These are phyloP conservation scores for Hydrangea macrophylla DNA, from an alignment of 148 eudicot genomes.

Conservation along the genomic window DNA sequence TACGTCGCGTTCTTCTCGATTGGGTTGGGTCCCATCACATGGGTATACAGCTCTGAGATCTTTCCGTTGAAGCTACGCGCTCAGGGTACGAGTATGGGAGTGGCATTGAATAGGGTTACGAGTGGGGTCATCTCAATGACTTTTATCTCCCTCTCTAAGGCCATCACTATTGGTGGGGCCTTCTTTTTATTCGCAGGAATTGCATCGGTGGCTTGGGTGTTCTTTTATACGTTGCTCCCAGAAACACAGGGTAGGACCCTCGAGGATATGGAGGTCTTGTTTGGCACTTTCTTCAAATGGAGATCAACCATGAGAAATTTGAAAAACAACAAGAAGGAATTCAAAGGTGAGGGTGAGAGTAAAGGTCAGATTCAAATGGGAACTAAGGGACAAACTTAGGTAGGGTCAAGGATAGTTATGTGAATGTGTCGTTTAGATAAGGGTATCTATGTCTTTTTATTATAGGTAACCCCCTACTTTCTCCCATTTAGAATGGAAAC, in stretches of 20 bases:
- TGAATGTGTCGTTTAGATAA: not conserved
- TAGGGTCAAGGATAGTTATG: not conserved
- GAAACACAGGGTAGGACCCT: conserved; percentile 59
- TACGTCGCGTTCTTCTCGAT: conserved; percentile 42
- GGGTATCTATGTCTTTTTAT: not conserved
- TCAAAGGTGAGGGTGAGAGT: not conserved
- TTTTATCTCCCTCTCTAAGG: conserved; percentile 43
- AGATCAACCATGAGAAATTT: conserved; percentile 13
- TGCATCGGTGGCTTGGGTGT: conserved; percentile 37
- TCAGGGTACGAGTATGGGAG: conserved; percentile 51
- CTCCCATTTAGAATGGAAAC: not conserved
- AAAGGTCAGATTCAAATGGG: conserved; percentile 18
- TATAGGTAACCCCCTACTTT: not conserved
- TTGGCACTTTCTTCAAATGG: conserved; percentile 46
- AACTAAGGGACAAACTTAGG: not conserved
- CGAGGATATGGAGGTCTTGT: conserved; percentile 55
- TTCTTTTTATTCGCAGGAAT: conserved; percentile 51
- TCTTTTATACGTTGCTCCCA: conserved; percentile 51
- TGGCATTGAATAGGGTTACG: conserved; percentile 46
- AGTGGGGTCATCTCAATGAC: conserved; percentile 58
- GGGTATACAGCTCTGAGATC: conserved; percentile 51
- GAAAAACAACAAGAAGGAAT: not conserved
- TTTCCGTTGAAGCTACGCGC: conserved; percentile 50
- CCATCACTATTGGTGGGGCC: conserved; percentile 60
- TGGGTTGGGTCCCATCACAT: conserved; percentile 50